A percentile compares a stretch with the other conserved stretches of the same genome.
Conservation (phyloP, 2,329 filamentous ascomycete species). For the Diaporthe amygdali region DNA sequence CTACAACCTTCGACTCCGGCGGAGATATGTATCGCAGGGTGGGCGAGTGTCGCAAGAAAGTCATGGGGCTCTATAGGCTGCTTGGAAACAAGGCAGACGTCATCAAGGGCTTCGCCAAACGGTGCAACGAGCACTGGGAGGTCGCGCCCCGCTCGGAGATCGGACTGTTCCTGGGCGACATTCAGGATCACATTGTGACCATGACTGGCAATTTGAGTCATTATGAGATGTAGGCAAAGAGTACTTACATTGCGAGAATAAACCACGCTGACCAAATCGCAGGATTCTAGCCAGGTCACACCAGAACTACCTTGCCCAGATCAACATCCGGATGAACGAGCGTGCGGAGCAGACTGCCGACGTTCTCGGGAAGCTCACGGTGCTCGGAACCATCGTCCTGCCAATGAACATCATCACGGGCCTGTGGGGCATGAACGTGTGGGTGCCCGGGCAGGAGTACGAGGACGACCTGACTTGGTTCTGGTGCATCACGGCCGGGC, state of each 20-base stretch:
- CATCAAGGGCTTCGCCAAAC: conserved; percentile 98
- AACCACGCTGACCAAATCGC: not conserved
- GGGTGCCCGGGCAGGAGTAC: conserved; percentile 88
- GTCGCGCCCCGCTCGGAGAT: conserved; percentile 95
- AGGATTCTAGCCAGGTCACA: conserved; percentile 91
- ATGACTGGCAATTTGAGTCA: conserved; percentile 97
- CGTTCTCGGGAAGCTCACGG: conserved; percentile 91
- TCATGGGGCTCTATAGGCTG: conserved; percentile 93
- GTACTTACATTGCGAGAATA: conserved; percentile 24
- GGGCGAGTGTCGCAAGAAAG: conserved; percentile 93
- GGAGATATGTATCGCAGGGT: conserved; percentile 91
- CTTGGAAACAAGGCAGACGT: conserved; percentile 98
- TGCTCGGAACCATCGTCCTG: conserved; percentile 93
- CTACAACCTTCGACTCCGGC: conserved; percentile 52
- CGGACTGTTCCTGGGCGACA: conserved; percentile 96
- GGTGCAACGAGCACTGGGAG: conserved; percentile 98
- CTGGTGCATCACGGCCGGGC: conserved; percentile 72
- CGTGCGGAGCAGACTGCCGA: conserved; percentile 95
- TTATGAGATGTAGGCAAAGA: conserved; percentile 82
- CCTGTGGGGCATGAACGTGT: conserved; percentile 98
- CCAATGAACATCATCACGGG: conserved; percentile 99
- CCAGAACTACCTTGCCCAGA: conserved; percentile 97
- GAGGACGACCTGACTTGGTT: conserved; percentile 81
- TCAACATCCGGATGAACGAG: conserved; percentile 99
- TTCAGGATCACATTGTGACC: conserved; percentile 98